A percentile compares a stretch with the other conserved stretches of the same genome.
Conservation (phyloP, 1,284 basidiomycete genomes). For the Gymnopus androsaceus region DNA sequence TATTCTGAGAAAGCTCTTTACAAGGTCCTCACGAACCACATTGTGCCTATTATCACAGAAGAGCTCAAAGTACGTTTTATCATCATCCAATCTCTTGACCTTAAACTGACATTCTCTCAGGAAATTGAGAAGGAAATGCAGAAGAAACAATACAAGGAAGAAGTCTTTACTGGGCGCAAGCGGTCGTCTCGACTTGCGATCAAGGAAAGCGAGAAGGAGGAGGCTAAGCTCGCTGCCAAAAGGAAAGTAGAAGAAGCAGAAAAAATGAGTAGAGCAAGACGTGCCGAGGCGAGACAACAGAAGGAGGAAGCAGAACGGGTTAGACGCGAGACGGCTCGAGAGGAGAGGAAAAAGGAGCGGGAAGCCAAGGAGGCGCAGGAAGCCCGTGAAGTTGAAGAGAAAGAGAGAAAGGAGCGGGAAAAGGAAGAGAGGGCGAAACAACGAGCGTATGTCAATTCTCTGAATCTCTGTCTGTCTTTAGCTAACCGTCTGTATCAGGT, state of each 20-base stretch:
- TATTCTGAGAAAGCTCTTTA: constrained; percentile 79
- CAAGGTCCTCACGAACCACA: constrained; percentile 62
- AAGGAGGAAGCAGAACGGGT: constrained; percentile 65
- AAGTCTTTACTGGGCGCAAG: constrained; percentile 77
- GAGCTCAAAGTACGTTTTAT: constrained; percentile 55
- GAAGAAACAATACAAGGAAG: constrained; percentile 60
- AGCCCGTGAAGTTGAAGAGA: constrained; percentile 26
- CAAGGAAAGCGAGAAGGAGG: constrained; percentile 72
- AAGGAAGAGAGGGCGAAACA: constrained; percentile 12
- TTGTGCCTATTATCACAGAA: constrained; percentile 69
- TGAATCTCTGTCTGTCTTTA: background rate
- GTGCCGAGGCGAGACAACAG: constrained; percentile 63
- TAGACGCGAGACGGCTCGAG: constrained; percentile 57
- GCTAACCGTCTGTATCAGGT: background rate
- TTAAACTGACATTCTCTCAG: constrained; percentile 3
- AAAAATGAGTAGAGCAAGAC: constrained; percentile 60
- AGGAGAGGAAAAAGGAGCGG: constrained; percentile 52
- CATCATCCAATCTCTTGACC: constrained; percentile 1
- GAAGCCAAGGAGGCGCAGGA: constrained; percentile 43
- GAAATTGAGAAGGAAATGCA: constrained; percentile 54
- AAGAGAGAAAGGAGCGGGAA: constrained; percentile 13
- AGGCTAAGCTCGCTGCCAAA: constrained; percentile 55
- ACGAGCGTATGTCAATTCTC: constrained; percentile 21
- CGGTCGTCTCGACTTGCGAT: constrained; percentile 82
- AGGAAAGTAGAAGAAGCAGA: constrained; percentile 65